Conservation (phyloP, 2,329 filamentous ascomycete genomes). For the Pseudogymnoascus sp. region DNA sequence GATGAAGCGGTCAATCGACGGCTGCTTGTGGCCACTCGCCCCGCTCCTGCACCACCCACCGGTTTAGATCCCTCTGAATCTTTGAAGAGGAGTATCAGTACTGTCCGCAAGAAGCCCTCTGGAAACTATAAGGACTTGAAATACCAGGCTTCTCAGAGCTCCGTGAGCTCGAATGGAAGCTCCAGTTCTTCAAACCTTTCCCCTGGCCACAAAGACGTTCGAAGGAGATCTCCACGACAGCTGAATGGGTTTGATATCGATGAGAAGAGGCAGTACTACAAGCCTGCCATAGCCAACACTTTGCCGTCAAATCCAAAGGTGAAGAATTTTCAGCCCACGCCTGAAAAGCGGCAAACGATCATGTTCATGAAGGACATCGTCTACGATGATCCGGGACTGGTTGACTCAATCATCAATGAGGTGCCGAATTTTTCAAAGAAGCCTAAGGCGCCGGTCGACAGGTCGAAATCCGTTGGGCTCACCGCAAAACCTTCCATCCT, state of each 20-base stretch:
- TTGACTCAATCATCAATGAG: conserved; percentile 42
- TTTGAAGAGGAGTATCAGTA: conserved; percentile 17
- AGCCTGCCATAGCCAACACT: conserved; percentile 12
- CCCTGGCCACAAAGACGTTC: conserved; percentile 25
- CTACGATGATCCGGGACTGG: conserved; percentile 43
- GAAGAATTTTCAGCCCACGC: conserved; percentile 5
- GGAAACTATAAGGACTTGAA: conserved; percentile 2
- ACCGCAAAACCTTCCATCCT: conserved; percentile 25
- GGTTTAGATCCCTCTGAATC: conserved; percentile 17
- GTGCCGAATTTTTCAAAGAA: conserved; percentile 30
- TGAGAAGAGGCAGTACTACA: conserved; percentile 14
- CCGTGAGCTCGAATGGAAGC: conserved; percentile 18
- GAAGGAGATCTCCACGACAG: conserved; percentile 25
- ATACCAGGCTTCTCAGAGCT: conserved; percentile 13
- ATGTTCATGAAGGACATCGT: conserved; percentile 50
- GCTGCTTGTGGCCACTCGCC: conserved; percentile 19
- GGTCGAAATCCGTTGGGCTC: conserved; percentile 9
- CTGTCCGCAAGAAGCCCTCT: conserved; percentile 20
- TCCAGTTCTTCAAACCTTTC: conserved; percentile 27
- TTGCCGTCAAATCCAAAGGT: background rate
- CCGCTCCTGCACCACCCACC: conserved; percentile 19
- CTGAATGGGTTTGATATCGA: conserved; percentile 17
- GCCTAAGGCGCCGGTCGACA: conserved; percentile 13
- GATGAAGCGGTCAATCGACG: conserved; percentile 20
- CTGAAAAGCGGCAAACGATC: conserved; percentile 38